A percentile compares a stretch with the other conserved stretches of the same genome.
Evolutionary conservation across 140 eudicot genomes (phyloP).

Genomic region (Anethum foeniculum): DNA sequence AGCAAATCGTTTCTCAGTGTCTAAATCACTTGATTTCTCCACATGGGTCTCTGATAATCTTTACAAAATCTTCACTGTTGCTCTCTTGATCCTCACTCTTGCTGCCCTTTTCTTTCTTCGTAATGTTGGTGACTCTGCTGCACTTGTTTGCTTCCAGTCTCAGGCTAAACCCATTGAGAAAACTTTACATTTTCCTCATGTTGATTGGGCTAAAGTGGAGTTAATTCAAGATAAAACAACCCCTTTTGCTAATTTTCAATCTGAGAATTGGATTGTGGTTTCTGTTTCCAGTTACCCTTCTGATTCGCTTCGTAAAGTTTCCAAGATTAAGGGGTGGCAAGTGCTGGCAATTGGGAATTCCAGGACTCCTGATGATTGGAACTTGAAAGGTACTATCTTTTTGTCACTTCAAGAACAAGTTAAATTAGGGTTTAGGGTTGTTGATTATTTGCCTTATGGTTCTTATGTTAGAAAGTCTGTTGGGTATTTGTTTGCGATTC

Average conservation of each 20-base stretch:
- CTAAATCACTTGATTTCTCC: slow-evolving; percentile 48
- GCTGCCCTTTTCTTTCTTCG: slow-evolving; percentile 49
- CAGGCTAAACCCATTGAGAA: slow-evolving; percentile 38
- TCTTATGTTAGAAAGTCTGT: slow-evolving; percentile 83
- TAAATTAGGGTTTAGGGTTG: slow-evolving; percentile 66
- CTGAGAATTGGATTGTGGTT: slow-evolving; percentile 90
- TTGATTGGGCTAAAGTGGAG: slow-evolving; percentile 42
- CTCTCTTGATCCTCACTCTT: slow-evolving; percentile 36
- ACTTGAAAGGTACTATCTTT: slow-evolving; percentile 70
- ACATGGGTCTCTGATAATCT: slow-evolving; percentile 76
- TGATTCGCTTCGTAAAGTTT: slow-evolving; percentile 48
- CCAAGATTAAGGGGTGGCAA: slow-evolving; percentile 86
- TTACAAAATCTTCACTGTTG: slow-evolving; percentile 36
- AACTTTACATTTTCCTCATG: slow-evolving; percentile 45
- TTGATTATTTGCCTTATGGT: slow-evolving; percentile 86
- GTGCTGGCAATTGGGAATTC: slow-evolving; percentile 83
- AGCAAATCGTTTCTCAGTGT: slow-evolving; percentile 31
- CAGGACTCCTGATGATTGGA: slow-evolving; percentile 81
- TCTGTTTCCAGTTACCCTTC: slow-evolving; percentile 73
- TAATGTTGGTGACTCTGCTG: slow-evolving; percentile 36
- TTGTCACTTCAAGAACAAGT: slow-evolving; percentile 74
- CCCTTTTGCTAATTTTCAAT: slow-evolving; percentile 55
- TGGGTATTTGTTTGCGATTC: slow-evolving; percentile 92
- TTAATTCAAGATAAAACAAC: slow-evolving; percentile 47
- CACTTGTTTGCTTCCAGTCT: slow-evolving; percentile 43